Evolutionary conservation across 2,329 filamentous ascomycete genomes (phyloP).

Genomic region (Xylariaceae sp.): DNA sequence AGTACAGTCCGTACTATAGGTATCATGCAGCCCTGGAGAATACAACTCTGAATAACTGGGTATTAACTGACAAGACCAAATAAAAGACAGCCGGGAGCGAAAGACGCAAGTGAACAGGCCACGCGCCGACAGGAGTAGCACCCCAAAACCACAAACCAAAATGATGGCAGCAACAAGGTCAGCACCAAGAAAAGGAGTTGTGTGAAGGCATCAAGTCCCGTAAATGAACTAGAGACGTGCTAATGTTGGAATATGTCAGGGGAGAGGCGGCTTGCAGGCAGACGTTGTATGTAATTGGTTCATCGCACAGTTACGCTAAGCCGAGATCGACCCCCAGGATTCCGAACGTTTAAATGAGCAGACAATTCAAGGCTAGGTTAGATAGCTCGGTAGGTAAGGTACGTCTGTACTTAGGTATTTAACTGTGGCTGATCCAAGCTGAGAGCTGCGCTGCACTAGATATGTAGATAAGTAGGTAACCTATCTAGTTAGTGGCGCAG

Average conservation of each 20-base stretch:
- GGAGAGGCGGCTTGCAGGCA: conserved; percentile 10
- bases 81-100: not conserved
- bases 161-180: conserved; percentile 5
- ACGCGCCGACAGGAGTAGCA: not conserved
- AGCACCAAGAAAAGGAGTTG: conserved; percentile 19
- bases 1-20: no score
- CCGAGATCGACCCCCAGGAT: no score
- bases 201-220: conserved; percentile 12
- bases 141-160: conserved; percentile 9
- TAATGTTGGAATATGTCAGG: conserved; percentile 16
- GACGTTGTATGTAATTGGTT: not conserved
- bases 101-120: not conserved
- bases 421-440: no score
- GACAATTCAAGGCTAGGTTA: no score
- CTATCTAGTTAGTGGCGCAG: no score
- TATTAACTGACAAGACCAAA: conserved; percentile 1
- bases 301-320: not conserved
- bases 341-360: no score
- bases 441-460: no score
- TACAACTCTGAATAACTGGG: not conserved
- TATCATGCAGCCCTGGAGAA: not conserved
- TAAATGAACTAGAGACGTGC: conserved; percentile 5
- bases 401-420: no score
- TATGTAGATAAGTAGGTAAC: no score
- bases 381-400: no score